Evolutionary conservation across 2,329 filamentous ascomycete species (phyloP).

Genomic region (Cladosporium sp.): DNA sequence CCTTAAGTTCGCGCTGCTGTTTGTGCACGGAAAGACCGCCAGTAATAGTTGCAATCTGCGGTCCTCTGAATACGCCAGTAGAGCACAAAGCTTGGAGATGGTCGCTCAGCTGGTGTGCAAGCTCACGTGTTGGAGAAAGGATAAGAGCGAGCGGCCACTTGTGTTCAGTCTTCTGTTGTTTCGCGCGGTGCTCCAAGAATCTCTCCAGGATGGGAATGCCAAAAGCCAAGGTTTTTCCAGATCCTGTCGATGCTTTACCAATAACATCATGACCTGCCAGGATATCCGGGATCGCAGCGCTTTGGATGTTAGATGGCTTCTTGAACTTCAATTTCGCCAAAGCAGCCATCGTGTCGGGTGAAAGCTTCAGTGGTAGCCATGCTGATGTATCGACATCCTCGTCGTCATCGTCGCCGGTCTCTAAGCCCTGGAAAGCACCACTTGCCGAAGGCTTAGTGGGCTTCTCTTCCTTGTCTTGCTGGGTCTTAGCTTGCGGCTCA

Average conservation of each 20-base stretch:
- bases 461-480: slow-evolving; percentile 1
- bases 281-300: slow-evolving; percentile 74
- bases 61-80: slow-evolving; percentile 57
- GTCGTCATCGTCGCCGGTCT: slow-evolving; percentile 49
- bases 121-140: slow-evolving; percentile 84
- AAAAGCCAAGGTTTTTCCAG: slow-evolving; percentile 93
- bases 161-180: slow-evolving; percentile 12
- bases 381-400: slow-evolving; percentile 68
- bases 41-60: slow-evolving; percentile 75
- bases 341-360: slow-evolving; percentile 65
- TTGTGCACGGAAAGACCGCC: slow-evolving; percentile 93
- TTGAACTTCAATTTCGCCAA: slow-evolving; percentile 76
- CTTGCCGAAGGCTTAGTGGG: slow-evolving; percentile 15
- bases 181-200: slow-evolving; percentile 56
- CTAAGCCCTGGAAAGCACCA: slow-evolving; percentile 50
- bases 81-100: slow-evolving; percentile 75
- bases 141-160: slow-evolving; percentile 67
- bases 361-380: slow-evolving; percentile 74
- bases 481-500: slow-evolving; percentile 14
- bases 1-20: slow-evolving; percentile 77
- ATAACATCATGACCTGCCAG: slow-evolving; percentile 83
- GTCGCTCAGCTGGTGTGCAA: slow-evolving; percentile 84
- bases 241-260: slow-evolving; percentile 93
- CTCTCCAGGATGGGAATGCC: slow-evolving; percentile 87
- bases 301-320: slow-evolving; percentile 78